Evolutionary conservation across 805 yeast genomes (phyloP).

Genomic region (Sungouiozyma intestinalis): DNA sequence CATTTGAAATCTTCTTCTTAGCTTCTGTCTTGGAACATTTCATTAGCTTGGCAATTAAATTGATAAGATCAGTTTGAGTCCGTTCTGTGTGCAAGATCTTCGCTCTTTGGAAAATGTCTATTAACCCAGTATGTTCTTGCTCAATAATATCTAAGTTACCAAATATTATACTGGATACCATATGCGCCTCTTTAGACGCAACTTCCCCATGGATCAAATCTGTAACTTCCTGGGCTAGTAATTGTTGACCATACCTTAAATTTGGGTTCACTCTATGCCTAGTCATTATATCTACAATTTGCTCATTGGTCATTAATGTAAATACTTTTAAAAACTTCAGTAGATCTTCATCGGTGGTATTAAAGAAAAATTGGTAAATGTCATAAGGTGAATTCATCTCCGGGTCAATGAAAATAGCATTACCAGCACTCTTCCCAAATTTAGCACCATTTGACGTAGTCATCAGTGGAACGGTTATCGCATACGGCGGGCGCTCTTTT

Average conservation of each 20-base stretch:
- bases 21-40: constrained; percentile 47
- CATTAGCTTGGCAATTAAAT: constrained; percentile 40
- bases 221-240: constrained; percentile 75
- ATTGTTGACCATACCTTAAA: constrained; percentile 57
- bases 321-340: constrained; percentile 59
- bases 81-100: constrained; percentile 12
- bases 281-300: constrained; percentile 44
- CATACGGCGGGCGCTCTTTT: constrained; percentile 36
- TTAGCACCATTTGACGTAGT: constrained; percentile 86
- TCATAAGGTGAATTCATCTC: constrained; percentile 70
- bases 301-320: constrained; percentile 60
- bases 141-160: constrained; percentile 4
- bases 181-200: constrained; percentile 55
- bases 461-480: constrained; percentile 81
- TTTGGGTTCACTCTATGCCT: constrained; percentile 53
- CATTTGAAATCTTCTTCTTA: constrained; percentile 49
- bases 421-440: constrained; percentile 95
- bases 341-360: constrained; percentile 68
- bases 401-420: constrained; percentile 80
- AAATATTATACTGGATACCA: constrained; percentile 58
- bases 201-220: constrained; percentile 82
- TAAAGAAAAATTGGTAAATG: constrained; percentile 76
- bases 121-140: constrained; percentile 8
- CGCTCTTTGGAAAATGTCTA: constrained; percentile 13
- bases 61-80: constrained; percentile 30